Evolutionary conservation across 371 early-diverging fungal species (phyloP).

Genomic region (Syncephalastrum monosporum): DNA sequence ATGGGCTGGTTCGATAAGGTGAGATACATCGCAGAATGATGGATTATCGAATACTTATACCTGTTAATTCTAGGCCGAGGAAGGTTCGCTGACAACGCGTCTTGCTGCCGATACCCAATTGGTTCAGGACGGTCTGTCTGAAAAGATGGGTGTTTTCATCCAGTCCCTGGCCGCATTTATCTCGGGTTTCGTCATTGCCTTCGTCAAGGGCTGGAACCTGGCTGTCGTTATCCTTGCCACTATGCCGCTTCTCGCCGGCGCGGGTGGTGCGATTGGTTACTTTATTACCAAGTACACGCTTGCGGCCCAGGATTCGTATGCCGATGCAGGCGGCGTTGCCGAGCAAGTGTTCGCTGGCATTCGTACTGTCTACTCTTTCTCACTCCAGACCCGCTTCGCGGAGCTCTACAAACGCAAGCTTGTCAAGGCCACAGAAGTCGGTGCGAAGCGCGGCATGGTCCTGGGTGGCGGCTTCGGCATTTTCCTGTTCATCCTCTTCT

Average conservation of each 20-base stretch:
- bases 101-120: slow-evolving; percentile 79
- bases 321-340: slow-evolving; percentile 47
- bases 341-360: slow-evolving; percentile 80
- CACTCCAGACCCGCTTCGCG: slow-evolving; percentile 70
- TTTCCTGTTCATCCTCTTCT: slow-evolving; percentile 65
- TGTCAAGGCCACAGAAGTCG: slow-evolving; percentile 53
- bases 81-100: slow-evolving; percentile 72
- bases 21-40: no score
- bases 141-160: slow-evolving; percentile 78
- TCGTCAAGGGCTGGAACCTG: slow-evolving; percentile 83
- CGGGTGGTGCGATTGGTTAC: slow-evolving; percentile 66
- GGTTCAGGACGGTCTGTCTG: slow-evolving; percentile 85
- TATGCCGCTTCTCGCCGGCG: slow-evolving; percentile 58
- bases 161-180: slow-evolving; percentile 74
- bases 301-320: slow-evolving; percentile 39
- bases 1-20: slow-evolving; percentile 87
- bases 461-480: slow-evolving; percentile 60
- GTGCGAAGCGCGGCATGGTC: slow-evolving; percentile 51
- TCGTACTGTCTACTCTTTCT: slow-evolving; percentile 87
- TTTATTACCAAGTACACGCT: slow-evolving; percentile 55
- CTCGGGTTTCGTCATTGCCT: slow-evolving; percentile 87
- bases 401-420: slow-evolving; percentile 59
- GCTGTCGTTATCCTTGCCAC: slow-evolving; percentile 74
- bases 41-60: no score
- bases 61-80: slow-evolving; percentile 35